Evolutionary conservation across 1,284 basidiomycete species (phyloP).

Genomic region (Apiotrichum gamsii): DNA sequence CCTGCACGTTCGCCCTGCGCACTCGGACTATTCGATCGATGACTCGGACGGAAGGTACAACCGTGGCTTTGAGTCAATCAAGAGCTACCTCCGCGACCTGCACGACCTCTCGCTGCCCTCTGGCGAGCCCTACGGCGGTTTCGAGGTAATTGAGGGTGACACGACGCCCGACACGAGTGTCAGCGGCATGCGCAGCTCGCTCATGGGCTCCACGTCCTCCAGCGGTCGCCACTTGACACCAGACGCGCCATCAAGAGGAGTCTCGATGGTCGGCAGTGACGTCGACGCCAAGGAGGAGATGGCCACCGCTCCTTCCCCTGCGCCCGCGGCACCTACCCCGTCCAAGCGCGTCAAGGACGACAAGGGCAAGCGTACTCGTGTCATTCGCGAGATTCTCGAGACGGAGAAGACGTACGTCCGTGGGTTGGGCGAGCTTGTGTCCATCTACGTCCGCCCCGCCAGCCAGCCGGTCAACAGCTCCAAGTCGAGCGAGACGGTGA

Average conservation of each 20-base stretch:
- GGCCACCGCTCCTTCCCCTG: too few species aligned
- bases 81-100: constrained; percentile 92
- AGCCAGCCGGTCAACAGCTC: constrained; percentile 60
- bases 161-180: neutral
- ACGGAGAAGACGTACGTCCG: constrained; percentile 95
- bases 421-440: constrained; percentile 82
- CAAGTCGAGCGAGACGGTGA: constrained; percentile 64
- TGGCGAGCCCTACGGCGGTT: constrained; percentile 39
- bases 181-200: constrained; percentile 3
- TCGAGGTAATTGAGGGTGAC: constrained; percentile 31
- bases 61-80: constrained; percentile 71
- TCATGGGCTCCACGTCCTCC: constrained; percentile 9
- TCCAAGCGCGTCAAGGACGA: constrained; percentile 82
- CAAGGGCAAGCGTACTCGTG: constrained; percentile 66
- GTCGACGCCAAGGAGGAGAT: neutral
- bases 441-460: constrained; percentile 89
- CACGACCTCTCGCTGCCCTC: constrained; percentile 62
- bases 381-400: constrained; percentile 80
- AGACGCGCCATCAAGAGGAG: too few species aligned
- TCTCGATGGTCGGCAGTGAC: neutral
- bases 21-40: constrained; percentile 14
- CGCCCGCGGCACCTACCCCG: too few species aligned
- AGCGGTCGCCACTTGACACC: neutral
- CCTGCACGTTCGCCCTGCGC: constrained; percentile 15
- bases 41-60: constrained; percentile 33